Conservation (phyloP, 2,329 filamentous ascomycete species). For the Alternaria sp. region DNA sequence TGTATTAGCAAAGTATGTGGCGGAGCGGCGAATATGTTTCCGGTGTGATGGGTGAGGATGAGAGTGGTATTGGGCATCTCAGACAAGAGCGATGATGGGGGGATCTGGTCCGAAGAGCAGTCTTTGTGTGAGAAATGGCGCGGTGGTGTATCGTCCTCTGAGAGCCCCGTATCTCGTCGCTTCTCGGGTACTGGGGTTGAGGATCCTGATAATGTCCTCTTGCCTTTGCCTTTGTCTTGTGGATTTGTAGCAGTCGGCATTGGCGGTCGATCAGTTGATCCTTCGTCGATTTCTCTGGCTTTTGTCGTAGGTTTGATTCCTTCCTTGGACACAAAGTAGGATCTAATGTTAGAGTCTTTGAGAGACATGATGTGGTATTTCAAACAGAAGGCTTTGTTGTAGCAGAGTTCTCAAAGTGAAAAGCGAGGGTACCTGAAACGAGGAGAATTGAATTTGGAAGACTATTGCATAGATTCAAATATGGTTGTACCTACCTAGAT, state of each 20-base stretch:
- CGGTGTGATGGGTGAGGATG: slow-evolving; percentile 40
- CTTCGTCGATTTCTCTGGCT: neutral
- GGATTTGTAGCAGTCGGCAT: neutral
- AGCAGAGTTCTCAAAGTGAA: neutral
- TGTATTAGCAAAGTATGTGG: slow-evolving; percentile 63
- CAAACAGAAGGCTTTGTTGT: neutral
- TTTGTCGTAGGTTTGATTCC: neutral
- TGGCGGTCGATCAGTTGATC: neutral
- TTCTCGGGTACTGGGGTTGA: slow-evolving; percentile 6
- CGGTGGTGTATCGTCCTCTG: neutral
- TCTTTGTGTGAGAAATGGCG: slow-evolving; percentile 23
- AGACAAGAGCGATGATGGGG: neutral
- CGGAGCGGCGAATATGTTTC: slow-evolving; percentile 64
- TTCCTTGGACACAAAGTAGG: slow-evolving; percentile 8
- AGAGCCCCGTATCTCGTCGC: neutral
- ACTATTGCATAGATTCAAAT: neutral
- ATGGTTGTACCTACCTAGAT: neutral
- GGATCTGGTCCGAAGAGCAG: slow-evolving; percentile 6
- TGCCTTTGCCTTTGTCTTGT: slow-evolving; percentile 7
- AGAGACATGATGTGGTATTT: neutral
- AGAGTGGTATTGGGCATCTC: neutral
- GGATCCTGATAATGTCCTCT: slow-evolving; percentile 3
- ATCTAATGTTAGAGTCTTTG: slow-evolving; percentile 8
- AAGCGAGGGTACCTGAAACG: neutral
- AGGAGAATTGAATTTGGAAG: neutral